Evolutionary conservation across 1,284 basidiomycete genomes (phyloP), one percentile per base, ranked within the genome.

Genomic region (Heterobasidion parviporum): DNA sequence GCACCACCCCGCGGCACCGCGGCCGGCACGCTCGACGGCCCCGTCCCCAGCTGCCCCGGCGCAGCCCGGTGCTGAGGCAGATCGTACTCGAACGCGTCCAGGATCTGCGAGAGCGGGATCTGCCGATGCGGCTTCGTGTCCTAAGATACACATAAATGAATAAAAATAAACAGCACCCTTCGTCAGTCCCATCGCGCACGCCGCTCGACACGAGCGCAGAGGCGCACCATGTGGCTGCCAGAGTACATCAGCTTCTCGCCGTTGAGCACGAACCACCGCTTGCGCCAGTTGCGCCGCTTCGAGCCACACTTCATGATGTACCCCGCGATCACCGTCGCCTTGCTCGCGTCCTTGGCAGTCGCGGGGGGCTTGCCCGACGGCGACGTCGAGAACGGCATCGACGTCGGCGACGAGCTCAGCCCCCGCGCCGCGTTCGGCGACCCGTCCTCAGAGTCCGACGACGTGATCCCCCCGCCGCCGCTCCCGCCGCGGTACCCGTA

Each of bases 221-320:
- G 66, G 76, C 78, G 68, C 65, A 90, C 90, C 87, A 98, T 96
- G 75, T 96, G 93, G 67, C 85, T 91, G 54, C 84, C 85, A 16
- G 83, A 87, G 72, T 96, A 96, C 18, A 89, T 73, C 56, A 96
- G 72, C 64, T 85, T 89, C 65, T 92, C 89, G 36, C 82, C 81
- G 35, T 87, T 92, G 32, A 96, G 75, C 55, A 89, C 83, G 65
- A 95, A 95, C 90, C 91, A 95, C 47, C 93, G 77, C 73, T 99
- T 99, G 57, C 94, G 80, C 97, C 97, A 99, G 58, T 86, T 91
- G 64, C 92, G 88, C 63, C 95, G 83, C 62, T 96, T 92, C 52
- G 86, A 86, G 47, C 94, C 94, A 69, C 94, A 94, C 69, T 99
- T 99, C 91, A 97, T 96, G 59, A 99, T 75, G 69, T 99, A 99